Conservation (phyloP, 2,329 filamentous ascomycete genomes). For the Plectosphaerella cucumerina region DNA sequence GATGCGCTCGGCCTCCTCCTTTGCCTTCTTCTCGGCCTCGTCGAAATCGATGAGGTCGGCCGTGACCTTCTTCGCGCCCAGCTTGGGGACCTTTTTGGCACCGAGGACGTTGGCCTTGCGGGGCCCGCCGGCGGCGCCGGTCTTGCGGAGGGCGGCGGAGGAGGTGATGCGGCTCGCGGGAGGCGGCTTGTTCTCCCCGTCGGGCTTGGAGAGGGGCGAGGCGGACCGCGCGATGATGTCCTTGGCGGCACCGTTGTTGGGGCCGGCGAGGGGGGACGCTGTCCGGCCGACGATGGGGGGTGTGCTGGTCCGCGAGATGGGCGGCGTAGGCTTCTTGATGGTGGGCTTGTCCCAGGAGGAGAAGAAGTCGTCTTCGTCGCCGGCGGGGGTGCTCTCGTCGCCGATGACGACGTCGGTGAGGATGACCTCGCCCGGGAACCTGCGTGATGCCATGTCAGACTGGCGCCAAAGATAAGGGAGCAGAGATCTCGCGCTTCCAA, state of each 20-base stretch:
- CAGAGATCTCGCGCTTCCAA: background rate
- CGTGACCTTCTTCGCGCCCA: conserved; percentile 89
- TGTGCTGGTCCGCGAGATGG: conserved; percentile 83
- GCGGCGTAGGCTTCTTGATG: conserved; percentile 94
- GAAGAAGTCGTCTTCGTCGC: conserved; percentile 89
- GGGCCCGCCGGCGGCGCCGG: conserved; percentile 54
- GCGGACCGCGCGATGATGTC: conserved; percentile 68
- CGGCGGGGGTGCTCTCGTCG: conserved; percentile 70
- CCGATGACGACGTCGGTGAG: conserved; percentile 71
- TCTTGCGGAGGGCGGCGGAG: conserved; percentile 80
- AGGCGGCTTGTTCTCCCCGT: conserved; percentile 48
- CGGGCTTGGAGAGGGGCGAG: conserved; percentile 70
- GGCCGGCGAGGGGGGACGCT: conserved; percentile 82
- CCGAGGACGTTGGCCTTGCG: conserved; percentile 84
- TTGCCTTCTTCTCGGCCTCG: conserved; percentile 93
- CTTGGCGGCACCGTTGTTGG: conserved; percentile 67
- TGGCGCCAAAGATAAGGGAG: background rate
- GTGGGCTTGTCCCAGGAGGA: conserved; percentile 98
- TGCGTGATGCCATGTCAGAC: conserved; percentile 33
- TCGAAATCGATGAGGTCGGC: conserved; percentile 88
- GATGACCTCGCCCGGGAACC: conserved; percentile 80
- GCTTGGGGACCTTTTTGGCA: conserved; percentile 77
- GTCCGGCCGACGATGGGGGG: conserved; percentile 77
- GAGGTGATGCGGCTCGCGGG: conserved; percentile 69
- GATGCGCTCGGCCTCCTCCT: conserved; percentile 94